These are phyloP conservation scores for Rhodomyrtus tomentosa DNA, from an alignment of 345 rosid genomes.

Conservation along the genomic window DNA sequence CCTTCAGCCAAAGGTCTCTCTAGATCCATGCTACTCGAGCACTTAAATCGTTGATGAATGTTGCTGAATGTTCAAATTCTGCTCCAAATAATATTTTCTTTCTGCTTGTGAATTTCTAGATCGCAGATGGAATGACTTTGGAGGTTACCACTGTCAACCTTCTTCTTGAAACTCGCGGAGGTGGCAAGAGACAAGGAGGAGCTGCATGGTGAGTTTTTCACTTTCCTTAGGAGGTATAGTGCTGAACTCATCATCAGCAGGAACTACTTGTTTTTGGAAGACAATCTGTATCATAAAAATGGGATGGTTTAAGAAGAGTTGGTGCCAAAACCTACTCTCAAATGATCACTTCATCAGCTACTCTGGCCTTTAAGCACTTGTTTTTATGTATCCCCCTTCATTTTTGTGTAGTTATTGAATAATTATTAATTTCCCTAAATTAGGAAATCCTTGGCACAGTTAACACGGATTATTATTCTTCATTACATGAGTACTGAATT, in stretches of 20 bases:
- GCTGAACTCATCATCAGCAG: neutral
- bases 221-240: neutral
- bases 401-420: neutral
- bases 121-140: slow-evolving; percentile 99
- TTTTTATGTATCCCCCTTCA: neutral
- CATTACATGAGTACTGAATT: neutral
- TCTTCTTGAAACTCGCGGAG: slow-evolving; percentile 85
- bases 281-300: neutral
- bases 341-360: neutral
- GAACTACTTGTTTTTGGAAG: neutral
- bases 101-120: slow-evolving; percentile 33
- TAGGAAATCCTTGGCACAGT: neutral
- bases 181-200: slow-evolving; percentile 53
- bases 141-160: slow-evolving; percentile 84
- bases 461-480: neutral
- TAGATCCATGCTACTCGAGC: neutral
- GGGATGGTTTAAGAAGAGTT: neutral
- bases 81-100: neutral
- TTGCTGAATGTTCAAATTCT: neutral
- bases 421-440: neutral
- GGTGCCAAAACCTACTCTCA: neutral
- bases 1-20: neutral
- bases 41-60: neutral
- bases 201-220: slow-evolving; percentile 69
- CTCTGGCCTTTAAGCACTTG: neutral